Evolutionary conservation across 208 protist genomes (phyloP).

Genomic region (Zelonia costaricensis): DNA sequence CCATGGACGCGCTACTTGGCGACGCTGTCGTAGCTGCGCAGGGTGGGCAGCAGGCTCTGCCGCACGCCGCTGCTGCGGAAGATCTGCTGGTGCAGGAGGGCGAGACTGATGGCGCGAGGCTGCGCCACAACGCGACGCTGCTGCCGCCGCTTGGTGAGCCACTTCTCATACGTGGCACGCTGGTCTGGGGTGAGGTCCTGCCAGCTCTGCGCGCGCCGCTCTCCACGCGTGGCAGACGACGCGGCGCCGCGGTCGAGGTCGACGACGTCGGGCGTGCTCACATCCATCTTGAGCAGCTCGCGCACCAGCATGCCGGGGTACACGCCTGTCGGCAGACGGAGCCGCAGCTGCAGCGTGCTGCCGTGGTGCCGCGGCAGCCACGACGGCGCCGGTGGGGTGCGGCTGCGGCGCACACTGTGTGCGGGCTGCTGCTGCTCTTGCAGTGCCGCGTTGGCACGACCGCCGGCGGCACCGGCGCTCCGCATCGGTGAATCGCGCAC

Average conservation of each 20-base stretch:
- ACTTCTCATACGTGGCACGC: slow-evolving; percentile 50
- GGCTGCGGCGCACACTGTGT: slow-evolving; percentile 2
- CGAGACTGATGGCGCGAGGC: slow-evolving; percentile 69
- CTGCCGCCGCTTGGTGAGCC: slow-evolving; percentile 62
- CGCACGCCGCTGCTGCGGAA: slow-evolving; percentile 83
- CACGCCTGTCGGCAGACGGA: slow-evolving; percentile 62
- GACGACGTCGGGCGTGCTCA: slow-evolving; percentile 76
- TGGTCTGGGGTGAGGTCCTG: slow-evolving; percentile 48
- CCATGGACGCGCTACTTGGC: slow-evolving; percentile 41
- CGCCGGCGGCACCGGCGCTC: not conserved
- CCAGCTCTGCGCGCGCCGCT: slow-evolving; percentile 46
- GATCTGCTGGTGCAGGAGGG: slow-evolving; percentile 85
- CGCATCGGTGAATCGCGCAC: too few species aligned
- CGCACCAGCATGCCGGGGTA: slow-evolving; percentile 82
- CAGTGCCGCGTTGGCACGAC: not conserved
- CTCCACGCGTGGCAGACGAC: slow-evolving; percentile 17
- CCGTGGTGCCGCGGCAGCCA: slow-evolving; percentile 71
- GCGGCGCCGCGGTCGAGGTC: slow-evolving; percentile 59
- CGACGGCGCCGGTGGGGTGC: slow-evolving; percentile 59
- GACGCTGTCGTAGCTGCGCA: slow-evolving; percentile 86
- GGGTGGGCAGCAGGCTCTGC: slow-evolving; percentile 71
- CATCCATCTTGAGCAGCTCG: slow-evolving; percentile 85
- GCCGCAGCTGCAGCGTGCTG: slow-evolving; percentile 54
- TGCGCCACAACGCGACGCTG: slow-evolving; percentile 45
- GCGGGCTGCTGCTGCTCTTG: not conserved